phyloP scores from a whole-genome alignment of 2,329 filamentous ascomycete genomes.

The Fusarium sororula region DNA sequence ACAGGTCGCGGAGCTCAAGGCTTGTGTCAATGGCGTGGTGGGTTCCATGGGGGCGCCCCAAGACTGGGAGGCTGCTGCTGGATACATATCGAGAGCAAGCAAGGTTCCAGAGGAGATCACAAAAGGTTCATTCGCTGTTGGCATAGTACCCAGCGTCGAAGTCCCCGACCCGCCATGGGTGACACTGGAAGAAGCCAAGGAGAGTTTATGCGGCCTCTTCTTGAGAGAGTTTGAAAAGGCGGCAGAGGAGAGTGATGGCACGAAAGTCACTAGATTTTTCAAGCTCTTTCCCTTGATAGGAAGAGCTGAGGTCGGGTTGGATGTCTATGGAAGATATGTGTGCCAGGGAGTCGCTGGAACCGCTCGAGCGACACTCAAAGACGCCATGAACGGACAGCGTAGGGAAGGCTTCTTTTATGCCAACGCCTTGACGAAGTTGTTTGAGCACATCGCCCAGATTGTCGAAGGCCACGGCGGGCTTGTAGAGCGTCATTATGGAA shows the following conservation, averaged over 20 bases:
- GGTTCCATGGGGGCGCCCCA: constrained; percentile 98
- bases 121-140: constrained; percentile 84
- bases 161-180: constrained; percentile 90
- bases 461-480: constrained; percentile 90
- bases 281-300: constrained; percentile 97
- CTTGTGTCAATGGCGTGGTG: constrained; percentile 92
- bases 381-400: constrained; percentile 60
- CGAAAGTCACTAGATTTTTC: constrained; percentile 94
- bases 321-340: constrained; percentile 95
- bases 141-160: constrained; percentile 94
- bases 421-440: constrained; percentile 87
- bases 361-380: constrained; percentile 82
- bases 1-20: constrained; percentile 95
- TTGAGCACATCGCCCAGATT: constrained; percentile 97
- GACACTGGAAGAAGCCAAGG: constrained; percentile 86
- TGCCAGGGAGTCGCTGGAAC: constrained; percentile 91
- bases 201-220: constrained; percentile 90
- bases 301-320: constrained; percentile 85
- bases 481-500: constrained; percentile 93
- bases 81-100: constrained; percentile 84
- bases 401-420: constrained; percentile 92
- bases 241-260: constrained; percentile 83
- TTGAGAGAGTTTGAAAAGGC: constrained; percentile 95
- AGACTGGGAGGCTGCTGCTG: constrained; percentile 97
- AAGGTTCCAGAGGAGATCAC: constrained; percentile 83